Percentiles rank a stretch among this genome's conserved stretches.
phyloP scores from a whole-genome alignment of 495 filamentous ascomycete species.

The Emericellopsis terricola region DNA sequence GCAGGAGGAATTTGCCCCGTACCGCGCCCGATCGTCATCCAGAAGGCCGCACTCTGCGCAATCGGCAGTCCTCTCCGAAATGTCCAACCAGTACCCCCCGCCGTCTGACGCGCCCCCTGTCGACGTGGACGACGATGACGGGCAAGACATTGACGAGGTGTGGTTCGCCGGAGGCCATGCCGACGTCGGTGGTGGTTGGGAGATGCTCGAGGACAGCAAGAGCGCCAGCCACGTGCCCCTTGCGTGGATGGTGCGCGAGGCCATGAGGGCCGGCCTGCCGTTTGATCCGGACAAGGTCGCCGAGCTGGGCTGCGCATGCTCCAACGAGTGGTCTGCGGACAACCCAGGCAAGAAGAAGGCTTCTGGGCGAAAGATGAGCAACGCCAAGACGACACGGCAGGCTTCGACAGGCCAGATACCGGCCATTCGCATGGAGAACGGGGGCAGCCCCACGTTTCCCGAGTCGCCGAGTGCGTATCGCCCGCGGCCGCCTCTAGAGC shows the following conservation, averaged over 20 bases:
- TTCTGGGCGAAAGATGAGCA: not conserved
- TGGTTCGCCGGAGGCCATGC: slow-evolving; percentile 77
- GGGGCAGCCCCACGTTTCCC: not conserved
- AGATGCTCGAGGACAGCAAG: slow-evolving; percentile 33
- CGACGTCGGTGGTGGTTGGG: slow-evolving; percentile 78
- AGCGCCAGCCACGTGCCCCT: slow-evolving; percentile 58
- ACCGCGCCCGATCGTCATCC: slow-evolving; percentile 22
- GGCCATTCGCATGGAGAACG: slow-evolving; percentile 2
- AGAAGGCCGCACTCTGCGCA: not conserved
- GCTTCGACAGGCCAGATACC: not conserved
- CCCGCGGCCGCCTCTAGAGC: not conserved
- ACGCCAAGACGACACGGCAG: not conserved
- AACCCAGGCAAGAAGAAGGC: not conserved
- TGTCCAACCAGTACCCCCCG: slow-evolving; percentile 7
- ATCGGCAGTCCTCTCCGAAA: slow-evolving; percentile 11
- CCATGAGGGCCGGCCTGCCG: slow-evolving; percentile 49
- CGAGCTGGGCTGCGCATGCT: slow-evolving; percentile 33
- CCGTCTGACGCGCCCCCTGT: slow-evolving; percentile 6
- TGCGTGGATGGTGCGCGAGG: slow-evolving; percentile 74
- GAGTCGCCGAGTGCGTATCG: not conserved
- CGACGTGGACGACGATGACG: slow-evolving; percentile 35
- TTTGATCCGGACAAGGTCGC: slow-evolving; percentile 54
- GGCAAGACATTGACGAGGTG: slow-evolving; percentile 64
- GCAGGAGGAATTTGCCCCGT: slow-evolving; percentile 12
- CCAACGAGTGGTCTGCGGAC: not conserved